Evolutionary conservation across 495 filamentous ascomycete genomes (phyloP).

Genomic region (Penicillium herquei): DNA sequence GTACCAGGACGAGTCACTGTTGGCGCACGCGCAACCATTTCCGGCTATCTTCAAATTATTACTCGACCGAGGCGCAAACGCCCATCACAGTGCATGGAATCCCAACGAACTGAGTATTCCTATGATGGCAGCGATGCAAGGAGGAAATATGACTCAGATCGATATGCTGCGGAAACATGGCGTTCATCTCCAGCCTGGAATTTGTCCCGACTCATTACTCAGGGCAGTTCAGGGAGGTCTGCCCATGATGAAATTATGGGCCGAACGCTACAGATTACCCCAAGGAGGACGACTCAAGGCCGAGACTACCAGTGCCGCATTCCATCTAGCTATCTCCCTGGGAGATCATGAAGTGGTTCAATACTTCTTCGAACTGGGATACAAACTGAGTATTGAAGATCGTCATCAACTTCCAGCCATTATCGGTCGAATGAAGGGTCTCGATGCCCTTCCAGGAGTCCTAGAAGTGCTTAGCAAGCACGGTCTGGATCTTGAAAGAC

Average conservation of each 20-base stretch:
- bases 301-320: background rate
- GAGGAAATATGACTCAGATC: background rate
- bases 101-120: background rate
- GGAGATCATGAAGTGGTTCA: background rate
- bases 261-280: background rate
- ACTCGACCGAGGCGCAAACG: background rate
- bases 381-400: background rate
- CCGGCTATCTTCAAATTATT: background rate
- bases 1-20: background rate
- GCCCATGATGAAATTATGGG: background rate
- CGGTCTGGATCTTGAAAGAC: background rate
- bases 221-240: background rate
- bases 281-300: background rate
- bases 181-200: background rate
- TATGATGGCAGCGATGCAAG: background rate
- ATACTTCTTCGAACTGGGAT: background rate
- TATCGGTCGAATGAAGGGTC: background rate
- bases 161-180: background rate
- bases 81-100: background rate
- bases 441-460: background rate
- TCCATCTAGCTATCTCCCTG: background rate
- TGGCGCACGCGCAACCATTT: background rate
- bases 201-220: background rate
- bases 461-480: background rate
- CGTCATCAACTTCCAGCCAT: background rate